These are phyloP conservation scores for Clonostachys chloroleuca DNA, from an alignment of 2,329 filamentous ascomycete genomes.

Conservation along the genomic window DNA sequence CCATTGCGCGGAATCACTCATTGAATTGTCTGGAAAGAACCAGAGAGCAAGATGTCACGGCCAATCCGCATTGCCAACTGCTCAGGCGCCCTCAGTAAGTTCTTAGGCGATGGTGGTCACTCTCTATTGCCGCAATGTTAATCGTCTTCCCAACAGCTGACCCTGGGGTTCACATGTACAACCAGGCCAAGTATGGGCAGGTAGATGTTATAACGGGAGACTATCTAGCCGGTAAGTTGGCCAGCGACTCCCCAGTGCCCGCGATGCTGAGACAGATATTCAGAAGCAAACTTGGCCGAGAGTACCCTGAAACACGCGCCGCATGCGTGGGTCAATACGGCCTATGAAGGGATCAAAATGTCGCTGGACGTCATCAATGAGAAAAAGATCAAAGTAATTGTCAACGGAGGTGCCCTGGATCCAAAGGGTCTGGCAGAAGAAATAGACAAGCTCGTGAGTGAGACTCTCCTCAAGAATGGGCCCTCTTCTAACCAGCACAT, in stretches of 20 bases:
- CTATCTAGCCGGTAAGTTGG: slow-evolving; percentile 35
- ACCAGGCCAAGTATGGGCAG: slow-evolving; percentile 17
- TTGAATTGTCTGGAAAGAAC: too few relatives aligned
- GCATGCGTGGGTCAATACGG: slow-evolving; percentile 11
- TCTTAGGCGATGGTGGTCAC: neutral
- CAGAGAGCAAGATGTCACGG: too few relatives aligned
- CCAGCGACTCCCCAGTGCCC: neutral
- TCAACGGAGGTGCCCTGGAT: slow-evolving; percentile 53
- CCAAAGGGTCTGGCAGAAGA: slow-evolving; percentile 42
- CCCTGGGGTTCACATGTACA: slow-evolving; percentile 16
- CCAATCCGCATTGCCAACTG: slow-evolving; percentile 12
- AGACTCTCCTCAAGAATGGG: slow-evolving; percentile 11
- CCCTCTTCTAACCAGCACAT: neutral
- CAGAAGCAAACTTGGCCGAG: slow-evolving; percentile 18
- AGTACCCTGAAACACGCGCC: slow-evolving; percentile 6
- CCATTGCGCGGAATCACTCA: too few relatives aligned
- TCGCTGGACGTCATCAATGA: slow-evolving; percentile 25
- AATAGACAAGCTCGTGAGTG: slow-evolving; percentile 16
- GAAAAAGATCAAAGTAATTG: slow-evolving; percentile 46
- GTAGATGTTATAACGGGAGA: slow-evolving; percentile 49
- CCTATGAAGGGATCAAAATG: slow-evolving; percentile 13
- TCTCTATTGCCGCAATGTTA: neutral
- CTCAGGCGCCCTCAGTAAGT: slow-evolving; percentile 12
- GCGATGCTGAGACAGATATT: slow-evolving; percentile 10
- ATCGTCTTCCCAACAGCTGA: slow-evolving; percentile 5